A percentile compares a stretch with the other conserved stretches of the same genome.
phyloP scores from a whole-genome alignment of 108 stramenopile genomes.

The Cyclotella kingstonii region DNA sequence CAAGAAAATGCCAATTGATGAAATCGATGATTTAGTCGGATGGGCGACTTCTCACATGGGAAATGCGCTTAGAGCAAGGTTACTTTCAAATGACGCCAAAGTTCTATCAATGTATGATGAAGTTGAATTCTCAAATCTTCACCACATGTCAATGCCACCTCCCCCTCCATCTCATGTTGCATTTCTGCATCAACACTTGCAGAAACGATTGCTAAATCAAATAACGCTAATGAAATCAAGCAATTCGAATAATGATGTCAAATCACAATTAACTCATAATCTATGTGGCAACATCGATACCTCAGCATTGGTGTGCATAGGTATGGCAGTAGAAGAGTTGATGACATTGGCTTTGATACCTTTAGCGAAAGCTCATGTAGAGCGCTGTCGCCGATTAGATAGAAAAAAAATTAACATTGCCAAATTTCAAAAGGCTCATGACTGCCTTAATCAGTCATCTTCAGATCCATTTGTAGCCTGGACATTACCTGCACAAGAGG shows the following conservation, averaged over 20 bases:
- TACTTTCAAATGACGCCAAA: not conserved
- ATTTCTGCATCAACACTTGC: constrained; percentile 1
- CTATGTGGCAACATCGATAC: constrained; percentile 30
- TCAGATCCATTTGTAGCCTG: constrained; percentile 33
- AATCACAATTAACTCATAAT: not conserved
- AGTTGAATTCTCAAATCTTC: not conserved
- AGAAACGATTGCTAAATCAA: not conserved
- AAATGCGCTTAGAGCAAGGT: no score
- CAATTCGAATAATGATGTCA: not conserved
- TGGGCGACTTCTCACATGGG: constrained; percentile 28
- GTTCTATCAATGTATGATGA: not conserved
- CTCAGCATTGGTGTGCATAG: constrained; percentile 58
- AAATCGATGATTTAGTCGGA: constrained; percentile 20
- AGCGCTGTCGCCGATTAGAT: constrained; percentile 50
- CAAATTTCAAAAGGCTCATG: not conserved
- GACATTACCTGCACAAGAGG: constrained; percentile 65
- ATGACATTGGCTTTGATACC: constrained; percentile 59
- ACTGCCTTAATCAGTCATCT: not conserved
- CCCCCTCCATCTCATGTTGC: constrained; percentile 28
- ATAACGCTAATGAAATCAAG: not conserved
- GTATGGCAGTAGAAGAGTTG: constrained; percentile 64
- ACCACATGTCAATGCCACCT: constrained; percentile 16
- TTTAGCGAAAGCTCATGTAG: constrained; percentile 54
- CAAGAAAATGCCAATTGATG: constrained; percentile 5
- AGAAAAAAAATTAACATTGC: not conserved